Percentiles rank a stretch among this genome's conserved stretches.
Evolutionary conservation across 163 green algal genomes (phyloP).

Genomic region (Volvox carteri): DNA sequence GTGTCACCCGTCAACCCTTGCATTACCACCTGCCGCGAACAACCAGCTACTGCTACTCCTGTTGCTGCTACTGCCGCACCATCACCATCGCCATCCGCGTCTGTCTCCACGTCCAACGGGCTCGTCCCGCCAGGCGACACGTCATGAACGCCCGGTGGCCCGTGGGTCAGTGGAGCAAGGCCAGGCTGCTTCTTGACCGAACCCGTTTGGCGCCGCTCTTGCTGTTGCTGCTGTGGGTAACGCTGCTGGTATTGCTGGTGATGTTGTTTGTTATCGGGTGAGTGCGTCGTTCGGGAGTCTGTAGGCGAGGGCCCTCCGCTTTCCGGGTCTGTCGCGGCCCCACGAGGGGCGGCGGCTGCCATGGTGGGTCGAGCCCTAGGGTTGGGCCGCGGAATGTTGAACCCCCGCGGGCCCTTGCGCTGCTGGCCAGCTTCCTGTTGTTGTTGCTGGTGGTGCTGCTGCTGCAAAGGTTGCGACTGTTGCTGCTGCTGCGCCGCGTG

Average conservation of each 20-base stretch:
- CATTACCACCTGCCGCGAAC: not conserved
- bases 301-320: not conserved
- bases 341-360: not conserved
- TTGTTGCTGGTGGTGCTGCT: conserved; percentile 8
- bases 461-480: not conserved
- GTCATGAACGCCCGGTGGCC: no score
- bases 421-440: no score
- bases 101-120: not conserved
- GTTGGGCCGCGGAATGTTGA: conserved; percentile 39
- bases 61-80: not conserved
- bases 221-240: not conserved
- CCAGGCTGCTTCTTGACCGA: not conserved
- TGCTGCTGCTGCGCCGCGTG: not conserved
- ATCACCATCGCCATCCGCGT: not conserved
- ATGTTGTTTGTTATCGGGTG: not conserved
- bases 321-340: not conserved
- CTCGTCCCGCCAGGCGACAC: not conserved
- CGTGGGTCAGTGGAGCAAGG: no score
- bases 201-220: not conserved
- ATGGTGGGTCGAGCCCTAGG: not conserved
- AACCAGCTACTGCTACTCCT: not conserved
- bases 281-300: not conserved
- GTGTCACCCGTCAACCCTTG: not conserved
- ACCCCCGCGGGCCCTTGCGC: conserved; percentile 8
- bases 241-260: not conserved